Conservation (phyloP, 2,329 filamentous ascomycete genomes). For the Botrytis aclada region DNA sequence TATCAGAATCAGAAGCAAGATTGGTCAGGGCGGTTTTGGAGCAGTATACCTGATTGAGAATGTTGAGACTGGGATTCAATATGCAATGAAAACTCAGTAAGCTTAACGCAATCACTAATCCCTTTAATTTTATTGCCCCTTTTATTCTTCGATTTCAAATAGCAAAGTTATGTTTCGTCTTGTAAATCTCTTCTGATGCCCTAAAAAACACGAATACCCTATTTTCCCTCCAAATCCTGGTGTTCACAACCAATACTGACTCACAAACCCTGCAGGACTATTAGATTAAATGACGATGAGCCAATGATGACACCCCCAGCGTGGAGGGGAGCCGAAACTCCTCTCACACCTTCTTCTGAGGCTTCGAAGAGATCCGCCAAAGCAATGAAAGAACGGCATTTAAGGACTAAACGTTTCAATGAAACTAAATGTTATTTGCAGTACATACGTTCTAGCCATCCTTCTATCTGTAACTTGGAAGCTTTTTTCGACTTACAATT, state of each 20-base stretch:
- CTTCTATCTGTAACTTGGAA: conserved; percentile 1
- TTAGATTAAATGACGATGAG: background rate
- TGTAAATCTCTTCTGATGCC: background rate
- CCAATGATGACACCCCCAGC: background rate
- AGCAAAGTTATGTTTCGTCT: background rate
- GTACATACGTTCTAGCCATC: conserved; percentile 4
- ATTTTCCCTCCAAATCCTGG: background rate
- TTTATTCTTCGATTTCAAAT: background rate
- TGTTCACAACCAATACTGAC: background rate
- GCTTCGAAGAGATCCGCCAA: background rate
- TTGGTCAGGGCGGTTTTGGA: background rate
- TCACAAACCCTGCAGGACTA: background rate
- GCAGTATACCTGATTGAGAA: conserved; percentile 8
- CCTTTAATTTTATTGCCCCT: background rate
- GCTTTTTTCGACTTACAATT: background rate
- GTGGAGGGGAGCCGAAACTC: background rate
- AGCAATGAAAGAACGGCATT: background rate
- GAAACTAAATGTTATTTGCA: conserved; percentile 12
- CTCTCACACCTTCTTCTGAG: background rate
- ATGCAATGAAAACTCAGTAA: conserved; percentile 8
- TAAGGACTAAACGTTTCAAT: background rate
- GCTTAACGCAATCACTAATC: background rate
- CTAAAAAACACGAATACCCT: background rate
- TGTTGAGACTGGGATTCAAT: background rate
- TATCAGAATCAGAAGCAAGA: background rate